These are phyloP conservation scores for Ceratobasidium sp. DNA, from an alignment of 1,284 basidiomycete genomes.

Conservation along the genomic window DNA sequence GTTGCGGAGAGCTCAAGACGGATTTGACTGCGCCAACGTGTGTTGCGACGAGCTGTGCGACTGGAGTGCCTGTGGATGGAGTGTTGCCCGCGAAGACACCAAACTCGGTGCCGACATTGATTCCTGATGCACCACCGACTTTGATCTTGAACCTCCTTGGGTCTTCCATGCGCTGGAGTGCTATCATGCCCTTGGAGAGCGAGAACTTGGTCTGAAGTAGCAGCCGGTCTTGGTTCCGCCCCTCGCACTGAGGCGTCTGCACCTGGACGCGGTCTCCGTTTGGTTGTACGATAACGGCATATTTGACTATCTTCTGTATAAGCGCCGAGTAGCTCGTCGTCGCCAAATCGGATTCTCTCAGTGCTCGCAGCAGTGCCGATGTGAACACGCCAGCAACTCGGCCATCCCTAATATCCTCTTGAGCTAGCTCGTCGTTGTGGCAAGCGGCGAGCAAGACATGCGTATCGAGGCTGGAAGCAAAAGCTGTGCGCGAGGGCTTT, in stretches of 20 bases:
- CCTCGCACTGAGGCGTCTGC: constrained; percentile 30
- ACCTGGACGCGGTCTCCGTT: neutral
- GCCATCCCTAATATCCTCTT: neutral
- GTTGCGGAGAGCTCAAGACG: neutral
- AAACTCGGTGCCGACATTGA: constrained; percentile 32
- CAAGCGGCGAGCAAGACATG: constrained; percentile 32
- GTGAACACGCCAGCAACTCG: constrained; percentile 16
- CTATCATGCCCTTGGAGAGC: constrained; percentile 28
- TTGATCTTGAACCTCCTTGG: constrained; percentile 7
- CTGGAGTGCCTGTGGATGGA: neutral
- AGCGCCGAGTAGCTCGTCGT: constrained; percentile 24
- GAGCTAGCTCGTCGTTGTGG: neutral
- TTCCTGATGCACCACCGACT: constrained; percentile 18
- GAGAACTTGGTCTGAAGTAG: constrained; percentile 24
- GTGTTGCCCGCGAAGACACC: constrained; percentile 7
- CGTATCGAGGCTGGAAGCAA: neutral
- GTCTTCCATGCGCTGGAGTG: neutral
- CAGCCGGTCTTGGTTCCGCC: constrained; percentile 21
- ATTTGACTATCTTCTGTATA: neutral
- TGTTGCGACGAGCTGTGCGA: constrained; percentile 14
- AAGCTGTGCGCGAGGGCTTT: neutral
- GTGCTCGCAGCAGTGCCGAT: neutral
- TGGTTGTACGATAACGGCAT: too few relatives aligned
- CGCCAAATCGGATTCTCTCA: constrained; percentile 2
- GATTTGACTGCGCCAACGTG: constrained; percentile 1